Conservation (phyloP, 1,139 yeast genomes). For the Torulaspora globosa region DNA sequence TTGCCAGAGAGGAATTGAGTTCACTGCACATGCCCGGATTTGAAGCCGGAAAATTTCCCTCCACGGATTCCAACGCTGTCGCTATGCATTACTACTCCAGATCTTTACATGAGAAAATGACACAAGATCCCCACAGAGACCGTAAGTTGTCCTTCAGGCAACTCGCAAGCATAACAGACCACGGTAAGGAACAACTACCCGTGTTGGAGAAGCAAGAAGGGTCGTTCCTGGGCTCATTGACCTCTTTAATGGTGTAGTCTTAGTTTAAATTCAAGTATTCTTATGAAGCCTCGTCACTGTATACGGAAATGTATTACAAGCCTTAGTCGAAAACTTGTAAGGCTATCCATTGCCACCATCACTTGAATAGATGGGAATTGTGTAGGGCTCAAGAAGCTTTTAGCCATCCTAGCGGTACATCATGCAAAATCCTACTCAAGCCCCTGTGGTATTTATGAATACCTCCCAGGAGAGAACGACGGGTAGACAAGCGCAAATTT, state of each 20-base stretch:
- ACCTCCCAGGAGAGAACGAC: slow-evolving; percentile 91
- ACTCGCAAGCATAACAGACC: slow-evolving; percentile 2
- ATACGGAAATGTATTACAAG: too few species aligned
- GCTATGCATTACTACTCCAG: slow-evolving; percentile 13
- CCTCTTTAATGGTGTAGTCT: slow-evolving; percentile 12
- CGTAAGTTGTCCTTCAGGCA: slow-evolving; percentile 8
- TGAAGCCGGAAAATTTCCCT: slow-evolving; percentile 3
- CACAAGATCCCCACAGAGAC: slow-evolving; percentile 12
- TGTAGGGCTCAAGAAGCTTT: not conserved
- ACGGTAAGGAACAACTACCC: not conserved
- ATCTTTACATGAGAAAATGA: slow-evolving; percentile 11
- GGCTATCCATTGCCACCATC: slow-evolving; percentile 1
- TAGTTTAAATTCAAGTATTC: not conserved
- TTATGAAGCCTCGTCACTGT: too few species aligned
- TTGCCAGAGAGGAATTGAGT: slow-evolving; percentile 22
- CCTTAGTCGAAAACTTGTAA: not conserved
- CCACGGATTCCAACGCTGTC: slow-evolving; percentile 11
- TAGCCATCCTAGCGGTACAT: not conserved
- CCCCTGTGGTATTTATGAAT: slow-evolving; percentile 72
- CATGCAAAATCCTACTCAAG: slow-evolving; percentile 48
- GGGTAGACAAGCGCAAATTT: slow-evolving; percentile 95
- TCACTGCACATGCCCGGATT: slow-evolving; percentile 2
- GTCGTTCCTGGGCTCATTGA: slow-evolving; percentile 7
- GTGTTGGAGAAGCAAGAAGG: slow-evolving; percentile 3
- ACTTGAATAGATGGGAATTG: not conserved